phyloP scores from a whole-genome alignment of 1,139 yeast genomes.

The Diutina scorzettiae region DNA sequence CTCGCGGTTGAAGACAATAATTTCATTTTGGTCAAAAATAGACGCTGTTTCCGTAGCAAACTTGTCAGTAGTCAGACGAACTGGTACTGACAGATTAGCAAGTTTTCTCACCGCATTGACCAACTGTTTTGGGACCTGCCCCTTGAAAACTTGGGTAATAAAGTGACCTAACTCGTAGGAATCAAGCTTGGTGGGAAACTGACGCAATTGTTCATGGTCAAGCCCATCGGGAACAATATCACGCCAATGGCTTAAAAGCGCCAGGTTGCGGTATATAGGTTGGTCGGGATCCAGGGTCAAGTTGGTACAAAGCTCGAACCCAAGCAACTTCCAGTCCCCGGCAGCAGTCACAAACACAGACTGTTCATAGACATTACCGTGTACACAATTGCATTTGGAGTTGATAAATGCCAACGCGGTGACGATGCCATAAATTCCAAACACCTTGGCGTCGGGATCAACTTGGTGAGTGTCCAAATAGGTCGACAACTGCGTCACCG shows the following conservation, averaged over 20 bases:
- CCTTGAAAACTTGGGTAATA: conserved; percentile 29
- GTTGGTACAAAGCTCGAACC: conserved; percentile 62
- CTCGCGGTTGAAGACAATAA: conserved; percentile 36
- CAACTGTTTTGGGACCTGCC: conserved; percentile 9
- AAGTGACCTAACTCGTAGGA: conserved; percentile 52
- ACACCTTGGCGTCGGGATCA: conserved; percentile 29
- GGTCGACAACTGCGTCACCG: conserved; percentile 46
- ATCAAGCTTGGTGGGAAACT: conserved; percentile 39
- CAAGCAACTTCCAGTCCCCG: conserved; percentile 83
- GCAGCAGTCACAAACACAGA: conserved; percentile 50
- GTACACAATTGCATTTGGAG: conserved; percentile 48
- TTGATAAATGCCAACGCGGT: conserved; percentile 52
- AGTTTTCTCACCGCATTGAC: conserved; percentile 14
- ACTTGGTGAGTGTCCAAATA: conserved; percentile 17
- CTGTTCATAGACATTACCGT: conserved; percentile 45
- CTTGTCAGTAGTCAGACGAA: conserved; percentile 37
- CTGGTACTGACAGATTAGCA: conserved; percentile 16
- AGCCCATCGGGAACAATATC: conserved; percentile 32
- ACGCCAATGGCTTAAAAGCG: conserved; percentile 15
- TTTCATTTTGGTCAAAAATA: conserved; percentile 24
- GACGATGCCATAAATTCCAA: conserved; percentile 50
- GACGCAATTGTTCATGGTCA: conserved; percentile 33
- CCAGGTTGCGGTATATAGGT: conserved; percentile 25
- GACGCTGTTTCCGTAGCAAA: conserved; percentile 34
- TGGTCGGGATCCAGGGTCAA: conserved; percentile 38